These are phyloP conservation scores for Candida argentea DNA, from an alignment of 805 yeast genomes.

Conservation along the genomic window DNA sequence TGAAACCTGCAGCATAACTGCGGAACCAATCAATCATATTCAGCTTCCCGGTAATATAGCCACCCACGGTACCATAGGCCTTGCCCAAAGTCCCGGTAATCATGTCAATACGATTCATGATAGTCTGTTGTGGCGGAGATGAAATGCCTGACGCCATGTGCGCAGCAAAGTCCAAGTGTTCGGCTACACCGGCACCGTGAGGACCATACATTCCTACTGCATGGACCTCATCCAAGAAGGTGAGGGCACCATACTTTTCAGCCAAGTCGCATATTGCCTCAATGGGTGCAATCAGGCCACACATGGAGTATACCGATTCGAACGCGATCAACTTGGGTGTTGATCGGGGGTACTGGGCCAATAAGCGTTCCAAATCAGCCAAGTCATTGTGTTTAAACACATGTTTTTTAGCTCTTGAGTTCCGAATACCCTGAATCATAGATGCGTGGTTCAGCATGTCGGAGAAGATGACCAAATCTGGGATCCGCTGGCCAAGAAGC, in stretches of 20 bases:
- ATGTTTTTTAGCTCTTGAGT: conserved; percentile 81
- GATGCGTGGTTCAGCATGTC: conserved; percentile 96
- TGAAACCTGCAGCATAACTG: conserved; percentile 94
- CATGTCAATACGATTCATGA: conserved; percentile 87
- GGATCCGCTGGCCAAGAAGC: conserved; percentile 81
- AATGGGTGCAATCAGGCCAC: conserved; percentile 94
- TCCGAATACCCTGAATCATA: conserved; percentile 92
- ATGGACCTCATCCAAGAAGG: conserved; percentile 96
- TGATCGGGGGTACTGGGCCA: conserved; percentile 73
- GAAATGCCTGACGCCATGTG: conserved; percentile 62
- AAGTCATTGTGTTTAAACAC: conserved; percentile 88
- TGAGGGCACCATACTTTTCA: conserved; percentile 93
- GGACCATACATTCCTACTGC: conserved; percentile 99
- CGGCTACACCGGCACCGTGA: conserved; percentile 99
- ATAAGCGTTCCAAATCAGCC: conserved; percentile 66
- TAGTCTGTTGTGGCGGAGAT: conserved; percentile 40
- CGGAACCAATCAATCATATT: conserved; percentile 89
- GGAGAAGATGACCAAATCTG: conserved; percentile 82
- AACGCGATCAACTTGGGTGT: conserved; percentile 93
- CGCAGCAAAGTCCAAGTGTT: conserved; percentile 81
- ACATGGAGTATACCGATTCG: conserved; percentile 96
- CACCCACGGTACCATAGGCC: conserved; percentile 96
- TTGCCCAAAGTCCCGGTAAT: conserved; percentile 97
- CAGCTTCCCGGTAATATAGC: conserved; percentile 86
- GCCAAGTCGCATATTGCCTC: conserved; percentile 90